Base-by-base conservation (phyloP, 257 asterid genomes). In the Nicotiana otophora region DNA sequence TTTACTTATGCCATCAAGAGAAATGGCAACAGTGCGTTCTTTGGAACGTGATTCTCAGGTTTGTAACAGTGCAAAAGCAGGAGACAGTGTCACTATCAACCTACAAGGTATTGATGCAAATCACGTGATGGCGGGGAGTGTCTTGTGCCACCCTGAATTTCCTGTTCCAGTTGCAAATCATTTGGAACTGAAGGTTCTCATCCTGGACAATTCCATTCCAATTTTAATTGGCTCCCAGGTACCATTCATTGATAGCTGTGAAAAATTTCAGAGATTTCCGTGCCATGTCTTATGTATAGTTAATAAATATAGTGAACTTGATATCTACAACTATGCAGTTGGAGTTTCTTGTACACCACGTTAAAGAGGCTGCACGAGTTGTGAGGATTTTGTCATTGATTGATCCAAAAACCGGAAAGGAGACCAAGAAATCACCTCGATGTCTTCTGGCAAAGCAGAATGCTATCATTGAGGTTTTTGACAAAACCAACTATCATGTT, bases 211-310 rank as follows among this genome's bases (percentile, higher is more conserved):
- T 82, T 64, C 91, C 17, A 87, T 88, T 53, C 99, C 99, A 28
- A 89, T 96, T 58, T 65, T 96, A 82, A 89, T 92, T 28, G 98
- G 98, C 81, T 92, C 99, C 84, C 99, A 92, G 99, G 99, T 96
- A 70, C 20, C 82, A 15, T 60, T 1, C 34, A 33, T 42, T 69
- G 28, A 15, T 75, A 0, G 10, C 28, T 51, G 61, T 74, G 62
- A 48, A 74, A 15, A 74, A 0, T 30, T 51, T 75, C 42, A 51
- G 17, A 8, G 30, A 75, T 51, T 15, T 75, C 28, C 0, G 4
- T 75, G 48, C 10, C 63, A 51, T 51, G 80, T 28, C 42, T 75
- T 51, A 74, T 51, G 46, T 28, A 51, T 75, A 75, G 64, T 28
- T 26, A 51, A 51, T 75, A 17, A 31, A 3, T 74, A 26, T 75